Base-by-base conservation (phyloP, 2,329 filamentous ascomycete genomes). In the Alternaria panax region DNA sequence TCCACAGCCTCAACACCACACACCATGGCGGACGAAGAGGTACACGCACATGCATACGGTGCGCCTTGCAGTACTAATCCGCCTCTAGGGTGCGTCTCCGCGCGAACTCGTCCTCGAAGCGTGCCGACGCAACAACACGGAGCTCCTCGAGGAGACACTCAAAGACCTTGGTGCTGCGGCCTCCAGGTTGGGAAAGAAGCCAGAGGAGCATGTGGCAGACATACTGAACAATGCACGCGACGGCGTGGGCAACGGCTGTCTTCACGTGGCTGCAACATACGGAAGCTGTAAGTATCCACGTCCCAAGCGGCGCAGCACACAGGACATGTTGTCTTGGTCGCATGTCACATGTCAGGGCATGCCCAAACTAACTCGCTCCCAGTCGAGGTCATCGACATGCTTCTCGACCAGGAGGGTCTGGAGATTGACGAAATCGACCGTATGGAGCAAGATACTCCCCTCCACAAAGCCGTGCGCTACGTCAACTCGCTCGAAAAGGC, bases 31-130 rank as follows among this genome's bases (percentile, higher is more conserved):
- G 76, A 79, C 65, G 73, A 70, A 55, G 65, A 79, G 65, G 71
- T 73, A 65, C 47, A 47, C 58, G 51, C 25, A 34, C 30, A 50
- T 34, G 16, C 30, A 34, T 50, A 28, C n/a, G 9, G 46, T 42
- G 40, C 50, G 30, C n/a, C 24, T 24, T 2, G 7, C 20, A 46
- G 16, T 34, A 40, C 62, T 72, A 41, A 74, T 57, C 9, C 16
- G 51, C 24, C 36, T 42, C 54, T 71, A 96, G 90, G 95, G 94
- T 77, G 94, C 94, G 69, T 92, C 92, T 60, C 87, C 89, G 46
- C 86, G 89, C 78, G 94, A 98, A 82, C 87, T 92, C 73, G 87
- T 98, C 70, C 88, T 98, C 80, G 94, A 96, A 83, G 92, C 95
- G 71, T 96, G 92, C 81, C 92, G 94, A 62, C 88, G 93, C 74